Conservation (phyloP, 345 rosid species). For the Citrus trifoliata region DNA sequence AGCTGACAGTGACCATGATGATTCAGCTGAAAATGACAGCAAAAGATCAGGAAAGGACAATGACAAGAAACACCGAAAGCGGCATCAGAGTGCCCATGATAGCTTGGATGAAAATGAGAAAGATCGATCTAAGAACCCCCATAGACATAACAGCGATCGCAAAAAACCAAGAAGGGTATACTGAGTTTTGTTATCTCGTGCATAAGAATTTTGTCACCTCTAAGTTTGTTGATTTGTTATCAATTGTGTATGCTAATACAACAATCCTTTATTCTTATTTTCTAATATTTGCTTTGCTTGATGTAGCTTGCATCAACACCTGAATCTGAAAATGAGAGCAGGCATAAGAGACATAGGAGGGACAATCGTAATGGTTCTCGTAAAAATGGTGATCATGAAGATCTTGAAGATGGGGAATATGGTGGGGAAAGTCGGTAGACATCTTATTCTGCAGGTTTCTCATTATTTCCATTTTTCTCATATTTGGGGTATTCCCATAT, state of each 20-base stretch:
- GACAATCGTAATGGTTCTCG: conserved; percentile 54
- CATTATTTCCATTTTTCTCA: background rate
- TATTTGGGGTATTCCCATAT: background rate
- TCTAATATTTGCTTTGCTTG: background rate
- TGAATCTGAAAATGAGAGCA: conserved; percentile 64
- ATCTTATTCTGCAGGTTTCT: conserved; percentile 10
- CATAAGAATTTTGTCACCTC: background rate
- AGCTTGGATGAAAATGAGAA: conserved; percentile 50
- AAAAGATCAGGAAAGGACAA: conserved; percentile 59
- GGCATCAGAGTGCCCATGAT: conserved; percentile 45
- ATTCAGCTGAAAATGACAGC: conserved; percentile 42
- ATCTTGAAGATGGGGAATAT: conserved; percentile 91
- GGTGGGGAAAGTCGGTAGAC: conserved; percentile 39
- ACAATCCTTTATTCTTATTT: background rate
- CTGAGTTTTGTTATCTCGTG: conserved; percentile 3
- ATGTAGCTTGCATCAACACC: conserved; percentile 59
- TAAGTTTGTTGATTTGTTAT: background rate
- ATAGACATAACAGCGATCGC: conserved; percentile 49
- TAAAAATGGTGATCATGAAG: conserved; percentile 49
- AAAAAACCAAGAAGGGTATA: conserved; percentile 66
- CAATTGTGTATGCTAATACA: background rate
- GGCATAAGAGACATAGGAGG: conserved; percentile 64
- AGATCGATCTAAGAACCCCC: conserved; percentile 47
- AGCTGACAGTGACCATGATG: conserved; percentile 42
- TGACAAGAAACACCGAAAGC: conserved; percentile 56